A percentile compares a stretch with the other conserved stretches of the same genome.
Conservation (phyloP, 2,329 filamentous ascomycete species). For the Paecilomyces formosus region DNA sequence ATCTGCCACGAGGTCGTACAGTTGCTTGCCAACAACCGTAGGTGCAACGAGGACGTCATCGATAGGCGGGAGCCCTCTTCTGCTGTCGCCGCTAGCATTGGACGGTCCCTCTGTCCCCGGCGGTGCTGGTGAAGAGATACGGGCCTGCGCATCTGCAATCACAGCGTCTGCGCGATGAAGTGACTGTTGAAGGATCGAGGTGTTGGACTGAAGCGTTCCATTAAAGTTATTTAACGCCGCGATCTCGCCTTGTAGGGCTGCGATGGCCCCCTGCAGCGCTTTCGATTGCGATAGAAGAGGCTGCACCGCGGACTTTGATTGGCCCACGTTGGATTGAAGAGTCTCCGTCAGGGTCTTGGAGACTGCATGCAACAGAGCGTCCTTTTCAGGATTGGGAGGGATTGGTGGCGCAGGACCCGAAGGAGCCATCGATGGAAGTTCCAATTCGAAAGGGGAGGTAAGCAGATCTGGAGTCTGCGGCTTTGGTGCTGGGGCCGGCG, state of each 20-base stretch:
- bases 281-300: conserved; percentile 71
- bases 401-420: conserved; percentile 66
- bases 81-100: conserved; percentile 22
- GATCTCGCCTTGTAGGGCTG: conserved; percentile 66
- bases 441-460: conserved; percentile 55
- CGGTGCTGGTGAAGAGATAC: conserved; percentile 26
- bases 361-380: conserved; percentile 72
- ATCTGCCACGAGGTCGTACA: conserved; percentile 84
- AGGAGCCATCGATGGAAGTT: conserved; percentile 41
- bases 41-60: conserved; percentile 91
- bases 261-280: conserved; percentile 65
- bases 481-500: conserved; percentile 17
- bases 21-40: conserved; percentile 84
- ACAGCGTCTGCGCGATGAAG: conserved; percentile 71
- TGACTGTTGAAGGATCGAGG: conserved; percentile 67
- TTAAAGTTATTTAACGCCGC: conserved; percentile 64
- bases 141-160: conserved; percentile 63
- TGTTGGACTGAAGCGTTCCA: conserved; percentile 65
- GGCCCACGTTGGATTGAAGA: conserved; percentile 60
- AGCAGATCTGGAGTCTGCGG: conserved; percentile 49
- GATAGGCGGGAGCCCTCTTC: conserved; percentile 58
- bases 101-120: conserved; percentile 11
- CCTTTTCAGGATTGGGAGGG: conserved; percentile 92
- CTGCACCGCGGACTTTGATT: conserved; percentile 66
- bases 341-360: conserved; percentile 62